Base-by-base conservation (phyloP, 441 rosid genomes). In the Viola pubescens region DNA sequence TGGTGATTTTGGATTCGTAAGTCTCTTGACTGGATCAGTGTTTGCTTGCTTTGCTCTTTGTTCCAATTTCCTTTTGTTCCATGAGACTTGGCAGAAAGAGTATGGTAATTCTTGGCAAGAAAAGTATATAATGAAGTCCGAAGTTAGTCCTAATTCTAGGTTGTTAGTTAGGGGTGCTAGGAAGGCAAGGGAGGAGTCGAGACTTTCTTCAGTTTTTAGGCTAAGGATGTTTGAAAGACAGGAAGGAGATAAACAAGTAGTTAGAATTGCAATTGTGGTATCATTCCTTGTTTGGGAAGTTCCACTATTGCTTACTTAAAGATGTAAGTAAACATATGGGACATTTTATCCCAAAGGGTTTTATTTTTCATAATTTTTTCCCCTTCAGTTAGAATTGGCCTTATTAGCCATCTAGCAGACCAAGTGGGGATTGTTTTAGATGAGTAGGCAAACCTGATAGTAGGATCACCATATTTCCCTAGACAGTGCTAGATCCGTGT, bases 271-370 rank as follows among this genome's bases (percentile, higher is more conserved):
- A 26, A 26, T 26, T 26, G 1, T 26, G 34, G 2, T 26, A 26
- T 26, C 34, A 26, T 26, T 26, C 34, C 34, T 26, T 26, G 34
- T 26, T 26, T 59, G 9, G 10, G 47, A 45, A 38, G 10, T 47
- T 34, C 8, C 48, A 38, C 14, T 10, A 13, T 8, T 45, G 63
- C 41, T 12, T 9, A 39, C 56, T 58, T 66, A 54, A 7, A 45
- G 64, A 41, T 53, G 54, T 59, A 51, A 54, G 19, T 48, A 54
- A 26, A 53, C 44, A 59, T 40, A 37, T 59, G 12, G 9, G 19
- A 59, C 14, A 48, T 40, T 39, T 19, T 44, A 3, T 6, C 43
- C 26, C 2, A 49, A 12, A 14, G 11, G 26, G 49, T 16, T 4
- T 4, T 10, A 48, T 19, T 19, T 19, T 19, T 19, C 26, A 19